Conservation (phyloP, 495 filamentous ascomycete genomes). For the Talaromyces borbonicus region DNA sequence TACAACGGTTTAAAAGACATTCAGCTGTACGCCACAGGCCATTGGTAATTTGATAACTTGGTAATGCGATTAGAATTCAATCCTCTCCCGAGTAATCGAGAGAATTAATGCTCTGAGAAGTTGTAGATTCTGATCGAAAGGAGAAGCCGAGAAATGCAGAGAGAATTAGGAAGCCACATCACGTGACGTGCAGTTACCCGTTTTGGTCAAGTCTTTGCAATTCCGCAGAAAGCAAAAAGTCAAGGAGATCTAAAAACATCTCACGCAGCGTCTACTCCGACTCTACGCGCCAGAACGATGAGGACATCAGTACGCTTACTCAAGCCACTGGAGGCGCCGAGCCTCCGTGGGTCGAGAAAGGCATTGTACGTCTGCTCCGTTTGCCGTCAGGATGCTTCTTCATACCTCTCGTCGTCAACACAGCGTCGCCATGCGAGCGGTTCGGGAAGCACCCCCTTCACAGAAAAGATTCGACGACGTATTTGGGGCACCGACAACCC, state of each 20-base stretch:
- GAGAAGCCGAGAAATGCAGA: too few relatives aligned
- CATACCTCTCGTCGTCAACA: neutral
- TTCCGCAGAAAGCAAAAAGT: slow-evolving; percentile 5
- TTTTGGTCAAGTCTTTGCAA: too few relatives aligned
- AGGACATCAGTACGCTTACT: slow-evolving; percentile 30
- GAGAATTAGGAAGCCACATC: neutral
- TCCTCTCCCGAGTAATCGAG: too few relatives aligned
- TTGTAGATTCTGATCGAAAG: too few relatives aligned
- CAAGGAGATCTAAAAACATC: neutral
- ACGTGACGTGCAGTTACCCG: too few relatives aligned
- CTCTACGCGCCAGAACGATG: too few relatives aligned
- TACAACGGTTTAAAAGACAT: too few relatives aligned
- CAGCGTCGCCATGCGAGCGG: slow-evolving; percentile 25
- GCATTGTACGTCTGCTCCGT: slow-evolving; percentile 32
- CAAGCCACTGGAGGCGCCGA: slow-evolving; percentile 23
- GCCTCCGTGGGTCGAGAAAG: slow-evolving; percentile 1
- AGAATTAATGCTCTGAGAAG: too few relatives aligned
- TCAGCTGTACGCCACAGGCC: too few relatives aligned
- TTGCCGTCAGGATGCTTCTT: slow-evolving; percentile 26
- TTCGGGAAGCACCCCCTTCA: slow-evolving; percentile 29
- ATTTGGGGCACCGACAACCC: slow-evolving; percentile 49
- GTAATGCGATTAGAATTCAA: too few relatives aligned
- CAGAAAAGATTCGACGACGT: slow-evolving; percentile 40
- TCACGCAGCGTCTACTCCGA: neutral
- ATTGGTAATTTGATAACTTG: too few relatives aligned